Conservation (phyloP, 768 basidiomycete genomes). For the Pleurotus djamor region DNA sequence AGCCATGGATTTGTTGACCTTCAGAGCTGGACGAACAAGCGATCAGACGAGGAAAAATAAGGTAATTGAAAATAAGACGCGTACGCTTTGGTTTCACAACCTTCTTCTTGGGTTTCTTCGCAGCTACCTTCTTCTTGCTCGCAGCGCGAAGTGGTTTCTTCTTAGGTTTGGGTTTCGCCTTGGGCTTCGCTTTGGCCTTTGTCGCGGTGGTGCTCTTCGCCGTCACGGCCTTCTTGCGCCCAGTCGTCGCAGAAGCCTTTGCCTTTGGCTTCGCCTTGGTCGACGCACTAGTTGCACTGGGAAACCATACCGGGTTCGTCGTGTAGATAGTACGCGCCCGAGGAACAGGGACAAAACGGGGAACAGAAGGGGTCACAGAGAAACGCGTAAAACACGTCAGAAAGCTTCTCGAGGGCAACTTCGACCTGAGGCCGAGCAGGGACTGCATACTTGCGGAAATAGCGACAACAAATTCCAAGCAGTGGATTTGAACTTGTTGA, state of each 20-base stretch:
- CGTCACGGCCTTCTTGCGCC: neutral
- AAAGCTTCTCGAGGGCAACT: neutral
- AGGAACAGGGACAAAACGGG: neutral
- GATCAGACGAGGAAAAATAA: neutral
- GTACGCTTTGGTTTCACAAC: neutral
- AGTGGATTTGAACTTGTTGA: neutral
- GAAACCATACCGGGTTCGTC: neutral
- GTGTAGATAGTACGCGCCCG: neutral
- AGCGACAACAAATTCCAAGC: neutral
- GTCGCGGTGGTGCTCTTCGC: neutral
- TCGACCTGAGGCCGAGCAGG: neutral
- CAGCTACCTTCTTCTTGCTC: conserved; percentile 3
- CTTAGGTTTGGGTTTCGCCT: conserved; percentile 3
- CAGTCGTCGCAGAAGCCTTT: neutral
- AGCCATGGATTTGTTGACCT: conserved; percentile 7
- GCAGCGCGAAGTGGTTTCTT: conserved; percentile 10
- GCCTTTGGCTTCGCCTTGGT: neutral
- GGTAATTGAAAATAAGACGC: neutral
- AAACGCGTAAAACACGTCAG: neutral
- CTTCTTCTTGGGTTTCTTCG: conserved; percentile 5
- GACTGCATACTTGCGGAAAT: neutral
- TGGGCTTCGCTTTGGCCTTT: conserved; percentile 5
- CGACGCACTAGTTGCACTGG: neutral
- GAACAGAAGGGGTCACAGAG: neutral
- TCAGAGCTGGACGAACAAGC: neutral